A percentile compares a stretch with the other conserved stretches of the same genome.
Evolutionary conservation across 2,329 filamentous ascomycete species (phyloP).

Genomic region (Fusarium albosuccineum): DNA sequence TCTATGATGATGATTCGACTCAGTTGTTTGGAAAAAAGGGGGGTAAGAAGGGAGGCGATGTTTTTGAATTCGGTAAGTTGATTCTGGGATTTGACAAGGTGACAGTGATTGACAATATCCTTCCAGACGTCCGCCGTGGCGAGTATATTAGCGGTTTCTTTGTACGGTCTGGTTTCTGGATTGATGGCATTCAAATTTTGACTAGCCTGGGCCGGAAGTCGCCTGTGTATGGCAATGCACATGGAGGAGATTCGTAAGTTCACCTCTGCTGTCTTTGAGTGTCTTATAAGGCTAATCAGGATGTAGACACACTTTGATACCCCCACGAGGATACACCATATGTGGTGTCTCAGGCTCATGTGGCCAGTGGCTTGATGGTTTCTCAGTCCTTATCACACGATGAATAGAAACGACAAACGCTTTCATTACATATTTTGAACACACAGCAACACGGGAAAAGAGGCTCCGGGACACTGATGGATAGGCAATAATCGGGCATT

Average conservation of each 20-base stretch:
- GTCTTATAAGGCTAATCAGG: slow-evolving; percentile 34
- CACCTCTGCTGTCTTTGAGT: not conserved
- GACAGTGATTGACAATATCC: slow-evolving; percentile 28
- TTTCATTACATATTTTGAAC: slow-evolving; percentile 20
- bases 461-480: slow-evolving; percentile 15
- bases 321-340: slow-evolving; percentile 88
- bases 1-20: slow-evolving; percentile 87
- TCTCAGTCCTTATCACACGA: slow-evolving; percentile 77
- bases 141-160: slow-evolving; percentile 91
- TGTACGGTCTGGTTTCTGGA: slow-evolving; percentile 82
- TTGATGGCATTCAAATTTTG: slow-evolving; percentile 90
- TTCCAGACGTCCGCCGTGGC: slow-evolving; percentile 83
- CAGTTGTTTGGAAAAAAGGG: slow-evolving; percentile 89
- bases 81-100: not conserved
- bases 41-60: slow-evolving; percentile 76
- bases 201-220: slow-evolving; percentile 91
- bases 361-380: slow-evolving; percentile 85
- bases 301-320: slow-evolving; percentile 84
- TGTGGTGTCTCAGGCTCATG: slow-evolving; percentile 89
- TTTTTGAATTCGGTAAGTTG: slow-evolving; percentile 80
- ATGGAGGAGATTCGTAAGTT: slow-evolving; percentile 85
- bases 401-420: slow-evolving; percentile 35
- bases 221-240: slow-evolving; percentile 83
- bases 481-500: slow-evolving; percentile 31
- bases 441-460: slow-evolving; percentile 27